These are phyloP conservation scores for Conticribra guillardii DNA, from an alignment of 108 stramenopile genomes.

Conservation along the genomic window DNA sequence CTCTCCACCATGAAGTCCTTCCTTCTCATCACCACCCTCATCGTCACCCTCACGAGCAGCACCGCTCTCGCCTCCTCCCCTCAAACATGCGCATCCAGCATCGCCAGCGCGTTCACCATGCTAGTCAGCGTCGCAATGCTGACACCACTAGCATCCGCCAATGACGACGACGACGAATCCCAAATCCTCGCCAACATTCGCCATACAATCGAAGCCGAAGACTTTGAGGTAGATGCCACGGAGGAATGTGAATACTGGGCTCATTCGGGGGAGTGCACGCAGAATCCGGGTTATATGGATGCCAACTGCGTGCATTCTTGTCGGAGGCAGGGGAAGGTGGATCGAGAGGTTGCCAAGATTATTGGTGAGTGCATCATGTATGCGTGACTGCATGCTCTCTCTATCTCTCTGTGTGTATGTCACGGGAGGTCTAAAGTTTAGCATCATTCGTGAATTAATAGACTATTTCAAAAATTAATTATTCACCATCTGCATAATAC, in stretches of 20 bases:
- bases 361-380: slow-evolving; percentile 33
- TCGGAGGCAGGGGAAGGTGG: slow-evolving; percentile 27
- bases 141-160: background rate
- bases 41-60: background rate
- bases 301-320: slow-evolving; percentile 43
- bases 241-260: slow-evolving; percentile 69
- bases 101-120: background rate
- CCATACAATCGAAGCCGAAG: background rate
- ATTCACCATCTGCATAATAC: background rate
- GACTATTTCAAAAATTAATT: background rate
- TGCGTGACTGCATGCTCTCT: background rate
- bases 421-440: background rate
- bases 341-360: slow-evolving; percentile 19
- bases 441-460: background rate
- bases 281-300: slow-evolving; percentile 59
- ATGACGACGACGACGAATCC: background rate
- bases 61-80: background rate
- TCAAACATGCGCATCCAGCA: background rate
- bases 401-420: too few relatives aligned
- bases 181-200: background rate
- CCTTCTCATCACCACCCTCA: background rate
- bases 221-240: slow-evolving; percentile 17
- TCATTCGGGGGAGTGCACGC: slow-evolving; percentile 71
- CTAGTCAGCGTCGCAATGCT: background rate
- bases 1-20: background rate